Percentiles rank a stretch among this genome's conserved stretches.
These are phyloP conservation scores for Entelexis sorbosivorans DNA, from an alignment of 1,139 yeast species.

Conservation along the genomic window DNA sequence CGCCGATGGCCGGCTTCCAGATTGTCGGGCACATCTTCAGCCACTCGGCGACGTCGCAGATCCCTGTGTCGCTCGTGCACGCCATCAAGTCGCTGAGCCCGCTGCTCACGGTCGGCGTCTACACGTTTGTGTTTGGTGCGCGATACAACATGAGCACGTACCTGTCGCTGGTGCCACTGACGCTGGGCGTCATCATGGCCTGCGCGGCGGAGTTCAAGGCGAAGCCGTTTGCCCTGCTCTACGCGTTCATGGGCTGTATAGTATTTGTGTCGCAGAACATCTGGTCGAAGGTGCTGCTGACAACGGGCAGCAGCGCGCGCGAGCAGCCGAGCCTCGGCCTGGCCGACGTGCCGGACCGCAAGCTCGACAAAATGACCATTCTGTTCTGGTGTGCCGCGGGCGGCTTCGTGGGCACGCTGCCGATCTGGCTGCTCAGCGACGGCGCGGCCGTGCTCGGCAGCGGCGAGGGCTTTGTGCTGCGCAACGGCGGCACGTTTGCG, in stretches of 20 bases:
- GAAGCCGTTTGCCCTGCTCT: conserved; percentile 52
- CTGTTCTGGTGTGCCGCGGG: conserved; percentile 71
- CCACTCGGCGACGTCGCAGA: conserved; percentile 75
- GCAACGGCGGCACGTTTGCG: conserved; percentile 15
- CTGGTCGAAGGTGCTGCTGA: conserved; percentile 72
- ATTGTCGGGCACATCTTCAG: conserved; percentile 81
- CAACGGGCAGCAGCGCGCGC: conserved; percentile 30
- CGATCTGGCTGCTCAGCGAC: conserved; percentile 64
- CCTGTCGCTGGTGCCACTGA: conserved; percentile 61
- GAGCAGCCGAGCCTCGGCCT: conserved; percentile 11
- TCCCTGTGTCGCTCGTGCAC: conserved; percentile 86
- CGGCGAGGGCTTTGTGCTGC: conserved; percentile 18
- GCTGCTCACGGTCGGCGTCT: conserved; percentile 71
- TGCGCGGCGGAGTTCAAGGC: conserved; percentile 42
- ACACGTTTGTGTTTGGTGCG: conserved; percentile 48
- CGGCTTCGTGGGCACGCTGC: conserved; percentile 70
- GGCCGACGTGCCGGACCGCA: conserved; percentile 26
- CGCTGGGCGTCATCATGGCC: conserved; percentile 74
- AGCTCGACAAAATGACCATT: conserved; percentile 72
- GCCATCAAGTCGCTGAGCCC: conserved; percentile 88
- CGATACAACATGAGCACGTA: conserved; percentile 58
- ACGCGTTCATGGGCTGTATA: conserved; percentile 70
- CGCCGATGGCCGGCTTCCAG: conserved; percentile 91
- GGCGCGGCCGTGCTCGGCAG: conserved; percentile 26
- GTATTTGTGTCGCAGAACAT: conserved; percentile 87